Evolutionary conservation across 345 rosid genomes (phyloP).

Genomic region (Microthlaspi erraticum): DNA sequence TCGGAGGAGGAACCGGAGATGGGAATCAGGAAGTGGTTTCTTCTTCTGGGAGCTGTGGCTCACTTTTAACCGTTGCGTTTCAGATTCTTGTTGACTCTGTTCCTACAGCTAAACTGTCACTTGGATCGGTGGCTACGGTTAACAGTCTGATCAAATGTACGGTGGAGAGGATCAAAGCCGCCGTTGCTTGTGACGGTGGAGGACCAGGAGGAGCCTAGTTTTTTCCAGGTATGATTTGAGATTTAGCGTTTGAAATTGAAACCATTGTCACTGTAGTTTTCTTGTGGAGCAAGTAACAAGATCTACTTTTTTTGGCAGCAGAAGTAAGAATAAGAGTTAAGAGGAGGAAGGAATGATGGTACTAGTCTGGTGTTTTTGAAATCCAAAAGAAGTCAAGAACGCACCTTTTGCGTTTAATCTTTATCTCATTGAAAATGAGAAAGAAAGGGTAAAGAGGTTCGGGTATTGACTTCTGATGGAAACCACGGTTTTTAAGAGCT

Average conservation of each 20-base stretch:
- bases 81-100: conserved; percentile 94
- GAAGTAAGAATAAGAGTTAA: conserved; percentile 6
- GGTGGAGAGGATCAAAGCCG: conserved; percentile 83
- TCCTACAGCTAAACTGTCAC: conserved; percentile 90
- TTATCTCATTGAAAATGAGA: conserved; percentile 28
- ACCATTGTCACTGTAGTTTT: conserved; percentile 4
- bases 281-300: conserved; percentile 35
- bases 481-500: conserved; percentile 16
- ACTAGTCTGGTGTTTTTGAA: conserved; percentile 29
- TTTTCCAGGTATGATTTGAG: conserved; percentile 36
- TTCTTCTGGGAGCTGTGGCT: conserved; percentile 54
- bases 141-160: conserved; percentile 94
- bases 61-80: conserved; percentile 88
- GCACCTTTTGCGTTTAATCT: conserved; percentile 67
- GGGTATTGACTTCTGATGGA: conserved; percentile 81
- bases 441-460: conserved; percentile 59
- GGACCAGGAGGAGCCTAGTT: conserved; percentile 23
- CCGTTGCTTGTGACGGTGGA: conserved; percentile 52
- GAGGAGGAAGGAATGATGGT: conserved; percentile 8
- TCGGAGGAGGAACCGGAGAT: conserved; percentile 38
- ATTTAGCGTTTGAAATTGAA: conserved; percentile 5
- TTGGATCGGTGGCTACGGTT: conserved; percentile 93
- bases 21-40: conserved; percentile 39
- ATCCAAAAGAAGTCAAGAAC: conserved; percentile 82
- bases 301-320: not conserved